Evolutionary conservation across 768 basidiomycete species (phyloP).

Genomic region (Sutorius australiensis): DNA sequence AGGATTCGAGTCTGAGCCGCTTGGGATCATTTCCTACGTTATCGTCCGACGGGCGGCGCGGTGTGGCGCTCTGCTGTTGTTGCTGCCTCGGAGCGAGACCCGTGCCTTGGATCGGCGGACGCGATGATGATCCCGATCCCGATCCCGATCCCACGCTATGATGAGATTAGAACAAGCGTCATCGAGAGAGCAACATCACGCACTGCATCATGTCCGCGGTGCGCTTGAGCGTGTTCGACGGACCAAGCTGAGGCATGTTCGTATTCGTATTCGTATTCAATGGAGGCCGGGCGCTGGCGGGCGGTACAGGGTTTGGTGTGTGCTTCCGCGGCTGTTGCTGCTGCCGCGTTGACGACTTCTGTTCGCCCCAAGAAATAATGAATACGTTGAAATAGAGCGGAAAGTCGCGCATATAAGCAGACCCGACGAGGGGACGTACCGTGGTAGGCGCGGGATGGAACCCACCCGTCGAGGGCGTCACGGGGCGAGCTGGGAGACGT

Average conservation of each 20-base stretch:
- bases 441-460: slow-evolving; percentile 47
- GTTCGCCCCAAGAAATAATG: neutral
- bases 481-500: neutral
- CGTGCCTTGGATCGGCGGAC: slow-evolving; percentile 34
- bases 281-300: slow-evolving; percentile 6
- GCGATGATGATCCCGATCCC: slow-evolving; percentile 18
- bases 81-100: slow-evolving; percentile 37
- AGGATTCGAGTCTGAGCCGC: slow-evolving; percentile 29
- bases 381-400: too few relatives aligned
- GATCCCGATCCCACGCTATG: slow-evolving; percentile 17
- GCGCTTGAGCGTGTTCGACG: slow-evolving; percentile 29
- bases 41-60: slow-evolving; percentile 28
- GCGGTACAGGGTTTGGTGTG: neutral
- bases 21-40: slow-evolving; percentile 32
- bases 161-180: neutral
- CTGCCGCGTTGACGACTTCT: slow-evolving; percentile 13
- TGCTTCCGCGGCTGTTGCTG: slow-evolving; percentile 1
- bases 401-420: slow-evolving; percentile 5
- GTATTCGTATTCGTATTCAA: neutral
- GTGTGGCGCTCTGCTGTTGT: slow-evolving; percentile 11
- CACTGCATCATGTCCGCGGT: slow-evolving; percentile 33
- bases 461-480: slow-evolving; percentile 39
- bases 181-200: neutral
- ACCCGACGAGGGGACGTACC: slow-evolving; percentile 29
- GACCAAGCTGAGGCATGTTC: slow-evolving; percentile 1